phyloP scores from a whole-genome alignment of 202 grass and related monocot genomes.

The Zizania palustris region DNA sequence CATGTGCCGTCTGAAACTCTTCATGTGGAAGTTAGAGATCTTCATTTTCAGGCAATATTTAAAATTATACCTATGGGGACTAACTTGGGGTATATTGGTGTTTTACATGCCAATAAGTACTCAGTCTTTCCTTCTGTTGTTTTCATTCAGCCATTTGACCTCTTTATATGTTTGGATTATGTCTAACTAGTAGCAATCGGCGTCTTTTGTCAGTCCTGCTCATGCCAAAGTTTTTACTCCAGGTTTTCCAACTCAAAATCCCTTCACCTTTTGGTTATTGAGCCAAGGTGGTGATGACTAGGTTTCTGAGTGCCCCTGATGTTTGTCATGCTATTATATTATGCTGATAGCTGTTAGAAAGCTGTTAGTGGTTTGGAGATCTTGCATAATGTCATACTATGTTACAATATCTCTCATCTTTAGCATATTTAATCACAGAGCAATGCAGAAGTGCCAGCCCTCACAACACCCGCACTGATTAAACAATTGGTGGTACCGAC shows the following conservation, averaged over 20 bases:
- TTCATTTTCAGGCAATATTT: not conserved
- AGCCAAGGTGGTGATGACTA: conserved; percentile 29
- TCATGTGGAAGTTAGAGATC: not conserved
- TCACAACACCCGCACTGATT: conserved; percentile 30
- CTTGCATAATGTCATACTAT: conserved; percentile 4
- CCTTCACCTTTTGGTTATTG: not conserved
- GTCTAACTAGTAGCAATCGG: not conserved
- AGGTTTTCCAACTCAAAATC: conserved; percentile 25
- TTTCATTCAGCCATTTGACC: not conserved
- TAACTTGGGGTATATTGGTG: not conserved
- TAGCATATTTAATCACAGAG: conserved; percentile 10
- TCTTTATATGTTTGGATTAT: not conserved
- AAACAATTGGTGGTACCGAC: conserved; percentile 31
- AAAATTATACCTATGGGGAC: not conserved
- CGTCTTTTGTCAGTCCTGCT: not conserved
- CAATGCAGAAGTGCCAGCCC: conserved; percentile 36
- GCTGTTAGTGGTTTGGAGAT: not conserved
- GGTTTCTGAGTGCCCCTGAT: conserved; percentile 27
- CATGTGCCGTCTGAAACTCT: not conserved
- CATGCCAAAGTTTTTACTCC: conserved; percentile 26
- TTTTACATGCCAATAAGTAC: not conserved
- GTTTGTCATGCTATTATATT: conserved; percentile 11
- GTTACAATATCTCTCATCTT: conserved; percentile 13
- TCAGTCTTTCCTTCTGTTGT: not conserved
- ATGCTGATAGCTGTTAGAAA: conserved; percentile 17